Percentiles rank a stretch among this genome's conserved stretches.
These are phyloP conservation scores for Viridothelium virens DNA, from an alignment of 495 filamentous ascomycete genomes.

Conservation along the genomic window DNA sequence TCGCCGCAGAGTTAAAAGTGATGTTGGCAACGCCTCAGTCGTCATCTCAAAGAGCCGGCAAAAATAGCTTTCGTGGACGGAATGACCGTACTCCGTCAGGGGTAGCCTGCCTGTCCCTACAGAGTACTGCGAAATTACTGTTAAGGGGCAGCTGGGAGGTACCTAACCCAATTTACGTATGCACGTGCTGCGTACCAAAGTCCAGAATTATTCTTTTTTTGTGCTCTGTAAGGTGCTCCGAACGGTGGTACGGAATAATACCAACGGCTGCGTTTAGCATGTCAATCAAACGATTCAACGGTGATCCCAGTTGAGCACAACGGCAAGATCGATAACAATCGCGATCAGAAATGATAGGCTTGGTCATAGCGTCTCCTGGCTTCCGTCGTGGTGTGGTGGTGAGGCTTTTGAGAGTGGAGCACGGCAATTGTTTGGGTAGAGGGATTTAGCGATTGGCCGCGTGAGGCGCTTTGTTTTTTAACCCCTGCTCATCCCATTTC, in stretches of 20 bases:
- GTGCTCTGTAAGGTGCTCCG: background rate
- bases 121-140: too few relatives aligned
- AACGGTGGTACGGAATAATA: too few relatives aligned
- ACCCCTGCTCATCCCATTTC: constrained; percentile 6
- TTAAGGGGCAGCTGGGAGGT: too few relatives aligned
- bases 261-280: too few relatives aligned
- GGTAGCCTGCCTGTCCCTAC: too few relatives aligned
- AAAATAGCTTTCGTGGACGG: too few relatives aligned
- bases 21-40: too few relatives aligned
- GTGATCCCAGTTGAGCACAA: background rate
- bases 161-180: too few relatives aligned
- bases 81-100: too few relatives aligned
- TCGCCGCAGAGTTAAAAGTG: too few relatives aligned
- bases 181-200: too few relatives aligned
- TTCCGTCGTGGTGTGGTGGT: background rate
- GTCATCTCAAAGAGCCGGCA: too few relatives aligned
- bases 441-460: background rate
- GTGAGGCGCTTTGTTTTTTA: constrained; percentile 7
- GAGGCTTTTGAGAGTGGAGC: background rate
- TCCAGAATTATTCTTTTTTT: background rate
- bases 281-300: background rate
- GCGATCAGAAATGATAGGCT: background rate
- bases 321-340: background rate
- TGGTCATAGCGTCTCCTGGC: background rate
- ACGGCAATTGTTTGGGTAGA: background rate